Conservation (phyloP, 352 stramenopile species). For the Globisporangium paroecandrum region DNA sequence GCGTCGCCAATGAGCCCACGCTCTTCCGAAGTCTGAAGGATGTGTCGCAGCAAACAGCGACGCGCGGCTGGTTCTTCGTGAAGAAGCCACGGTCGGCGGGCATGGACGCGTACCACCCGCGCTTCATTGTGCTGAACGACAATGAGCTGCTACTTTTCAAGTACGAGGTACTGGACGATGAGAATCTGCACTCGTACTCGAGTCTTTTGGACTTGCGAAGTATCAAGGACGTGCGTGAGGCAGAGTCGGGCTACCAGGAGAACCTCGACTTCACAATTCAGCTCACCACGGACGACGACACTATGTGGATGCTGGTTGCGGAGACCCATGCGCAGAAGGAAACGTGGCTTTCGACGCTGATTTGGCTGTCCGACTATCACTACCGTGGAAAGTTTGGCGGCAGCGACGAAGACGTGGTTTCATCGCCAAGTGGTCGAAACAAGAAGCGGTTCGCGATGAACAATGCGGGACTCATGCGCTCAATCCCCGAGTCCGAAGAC, state of each 20-base stretch:
- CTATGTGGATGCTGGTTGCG: constrained; percentile 80
- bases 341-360: constrained; percentile 79
- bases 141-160: constrained; percentile 82
- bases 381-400: constrained; percentile 33
- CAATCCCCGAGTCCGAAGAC: constrained; percentile 42
- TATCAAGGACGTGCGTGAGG: constrained; percentile 81
- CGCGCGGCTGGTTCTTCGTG: constrained; percentile 82
- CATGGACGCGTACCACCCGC: constrained; percentile 74
- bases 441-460: constrained; percentile 47
- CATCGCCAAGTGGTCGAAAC: constrained; percentile 19
- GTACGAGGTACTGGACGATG: constrained; percentile 77
- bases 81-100: constrained; percentile 67
- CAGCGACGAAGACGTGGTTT: constrained; percentile 11
- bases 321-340: constrained; percentile 82
- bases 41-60: constrained; percentile 58
- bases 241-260: constrained; percentile 74
- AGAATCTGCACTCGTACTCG: constrained; percentile 62
- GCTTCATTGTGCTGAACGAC: constrained; percentile 81
- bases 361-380: constrained; percentile 87
- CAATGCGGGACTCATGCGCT: constrained; percentile 43
- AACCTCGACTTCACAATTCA: constrained; percentile 86
- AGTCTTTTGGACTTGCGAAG: constrained; percentile 66
- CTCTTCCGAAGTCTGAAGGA: constrained; percentile 79
- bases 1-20: constrained; percentile 38
- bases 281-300: constrained; percentile 64